Base-by-base conservation (phyloP, 169 alveolate species). In the Prorocentrum cordatum region DNA sequence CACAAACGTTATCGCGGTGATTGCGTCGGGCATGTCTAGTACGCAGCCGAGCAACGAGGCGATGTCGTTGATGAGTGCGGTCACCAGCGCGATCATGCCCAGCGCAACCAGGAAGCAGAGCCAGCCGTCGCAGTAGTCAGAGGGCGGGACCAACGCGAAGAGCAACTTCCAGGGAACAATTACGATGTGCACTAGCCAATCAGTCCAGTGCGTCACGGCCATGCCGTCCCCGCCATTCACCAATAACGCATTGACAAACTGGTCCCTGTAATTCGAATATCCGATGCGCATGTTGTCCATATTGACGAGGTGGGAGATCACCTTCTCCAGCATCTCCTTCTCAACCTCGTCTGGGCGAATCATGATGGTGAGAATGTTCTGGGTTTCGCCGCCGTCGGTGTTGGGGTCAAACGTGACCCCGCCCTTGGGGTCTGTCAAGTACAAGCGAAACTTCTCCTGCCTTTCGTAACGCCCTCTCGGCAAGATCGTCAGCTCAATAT, bases 31-130 rank as follows among this genome's bases (percentile, higher is more conserved):
- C 45, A 71, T 36, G 20, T 32, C 93, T 85, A 92, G 85, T 14
- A 66, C 82, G 50, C 94, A 93, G 16, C 94, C 94, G 70, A 93
- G 84, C 27, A 93, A 61, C 18, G 70, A 35, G 22, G 95, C 93
- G n/a, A 84, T 50, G 66, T 93, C 95, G 14, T 84, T 90, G 10
- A 93, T 83, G 10, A 93, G 27, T 3, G 92, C 92, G 45, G 92
- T 87, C 16, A 84, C 45, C 29, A 84, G 16, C 20, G 93, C 92
- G 32, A 93, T 89, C 68, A 88, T 35, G 31, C 31, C 29, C 26
- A 93, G 80, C 0, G 92, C 62, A 33, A 64, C 31, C 26, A 88
- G 0, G 79, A 93, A 83, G 33, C 92, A 88, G n/a, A 50, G 29
- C 64, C 64, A 50, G n/a, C 64, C 64, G 64, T 50, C 20, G n/a